A percentile compares a stretch with the other conserved stretches of the same genome.
phyloP scores from a whole-genome alignment of 2,329 filamentous ascomycete genomes.

The Tolypocladium album region DNA sequence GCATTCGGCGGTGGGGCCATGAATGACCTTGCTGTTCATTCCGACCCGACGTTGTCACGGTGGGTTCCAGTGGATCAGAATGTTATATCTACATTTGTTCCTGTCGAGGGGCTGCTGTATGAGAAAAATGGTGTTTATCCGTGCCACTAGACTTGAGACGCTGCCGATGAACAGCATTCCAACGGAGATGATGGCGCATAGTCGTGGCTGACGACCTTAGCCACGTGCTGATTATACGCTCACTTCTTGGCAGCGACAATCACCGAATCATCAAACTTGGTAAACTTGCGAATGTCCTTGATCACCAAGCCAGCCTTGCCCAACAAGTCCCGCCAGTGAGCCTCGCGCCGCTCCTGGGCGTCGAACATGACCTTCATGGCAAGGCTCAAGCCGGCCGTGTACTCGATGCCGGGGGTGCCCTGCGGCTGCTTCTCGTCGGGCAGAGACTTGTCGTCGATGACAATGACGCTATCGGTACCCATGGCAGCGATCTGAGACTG shows the following conservation, averaged over 20 bases:
- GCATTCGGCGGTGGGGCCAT: not conserved
- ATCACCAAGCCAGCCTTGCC: conserved; percentile 9
- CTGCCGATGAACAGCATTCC: not conserved
- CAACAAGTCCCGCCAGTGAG: conserved; percentile 11
- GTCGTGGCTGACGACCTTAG: not conserved
- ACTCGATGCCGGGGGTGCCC: conserved; percentile 7
- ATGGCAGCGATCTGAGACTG: conserved; percentile 8
- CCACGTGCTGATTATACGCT: not conserved
- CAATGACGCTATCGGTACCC: conserved; percentile 8
- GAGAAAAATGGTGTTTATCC: not conserved
- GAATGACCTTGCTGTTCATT: not conserved
- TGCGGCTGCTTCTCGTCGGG: conserved; percentile 8
- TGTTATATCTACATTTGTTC: not conserved
- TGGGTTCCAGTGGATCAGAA: too few relatives aligned
- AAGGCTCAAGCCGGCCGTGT: conserved; percentile 11
- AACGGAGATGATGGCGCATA: not conserved
- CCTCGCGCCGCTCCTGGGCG: conserved; percentile 11
- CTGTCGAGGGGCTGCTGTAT: too few relatives aligned
- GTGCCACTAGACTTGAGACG: not conserved
- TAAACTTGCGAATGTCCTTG: conserved; percentile 10
- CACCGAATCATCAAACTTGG: conserved; percentile 10
- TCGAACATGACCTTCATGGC: conserved; percentile 15
- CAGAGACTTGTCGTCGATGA: conserved; percentile 14
- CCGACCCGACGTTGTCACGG: not conserved
- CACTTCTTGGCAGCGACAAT: conserved; percentile 7